Conservation (phyloP, 176 grass and related monocot genomes). For the Areca catechu region DNA sequence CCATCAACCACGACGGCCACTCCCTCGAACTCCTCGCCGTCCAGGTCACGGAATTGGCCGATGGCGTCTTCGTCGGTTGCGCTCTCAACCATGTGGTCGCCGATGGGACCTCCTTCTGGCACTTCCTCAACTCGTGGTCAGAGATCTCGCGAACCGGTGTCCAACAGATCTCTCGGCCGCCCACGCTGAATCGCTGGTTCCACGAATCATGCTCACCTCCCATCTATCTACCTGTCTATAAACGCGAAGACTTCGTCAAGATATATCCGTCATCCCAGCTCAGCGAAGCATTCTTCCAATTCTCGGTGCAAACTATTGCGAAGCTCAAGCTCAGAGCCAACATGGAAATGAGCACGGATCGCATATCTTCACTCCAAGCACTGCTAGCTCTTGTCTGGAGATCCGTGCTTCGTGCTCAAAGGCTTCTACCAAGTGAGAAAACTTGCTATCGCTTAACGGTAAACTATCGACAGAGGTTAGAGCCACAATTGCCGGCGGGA, state of each 20-base stretch:
- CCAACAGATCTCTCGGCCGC: background rate
- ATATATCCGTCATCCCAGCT: too few relatives aligned
- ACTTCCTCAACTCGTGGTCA: conserved; percentile 84
- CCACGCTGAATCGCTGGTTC: too few relatives aligned
- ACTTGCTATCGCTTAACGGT: conserved; percentile 79
- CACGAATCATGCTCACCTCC: too few relatives aligned
- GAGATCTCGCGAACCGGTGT: conserved; percentile 49
- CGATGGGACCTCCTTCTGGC: conserved; percentile 93
- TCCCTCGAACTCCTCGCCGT: conserved; percentile 61
- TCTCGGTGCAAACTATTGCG: too few relatives aligned
- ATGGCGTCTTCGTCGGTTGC: conserved; percentile 74
- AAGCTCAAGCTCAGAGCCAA: conserved; percentile 20
- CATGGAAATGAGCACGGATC: background rate
- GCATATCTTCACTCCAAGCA: conserved; percentile 82
- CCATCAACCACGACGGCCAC: conserved; percentile 74
- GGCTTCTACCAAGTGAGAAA: conserved; percentile 33
- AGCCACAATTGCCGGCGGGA: background rate
- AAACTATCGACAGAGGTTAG: conserved; percentile 71
- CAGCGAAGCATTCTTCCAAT: too few relatives aligned
- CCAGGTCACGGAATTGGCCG: conserved; percentile 69
- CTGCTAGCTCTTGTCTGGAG: conserved; percentile 72
- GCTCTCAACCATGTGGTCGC: conserved; percentile 72
- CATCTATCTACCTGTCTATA: too few relatives aligned
- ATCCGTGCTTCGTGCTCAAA: conserved; percentile 50
- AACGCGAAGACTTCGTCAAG: too few relatives aligned